phyloP scores from a whole-genome alignment of 306 rosid species.

The Malus asiatica region DNA sequence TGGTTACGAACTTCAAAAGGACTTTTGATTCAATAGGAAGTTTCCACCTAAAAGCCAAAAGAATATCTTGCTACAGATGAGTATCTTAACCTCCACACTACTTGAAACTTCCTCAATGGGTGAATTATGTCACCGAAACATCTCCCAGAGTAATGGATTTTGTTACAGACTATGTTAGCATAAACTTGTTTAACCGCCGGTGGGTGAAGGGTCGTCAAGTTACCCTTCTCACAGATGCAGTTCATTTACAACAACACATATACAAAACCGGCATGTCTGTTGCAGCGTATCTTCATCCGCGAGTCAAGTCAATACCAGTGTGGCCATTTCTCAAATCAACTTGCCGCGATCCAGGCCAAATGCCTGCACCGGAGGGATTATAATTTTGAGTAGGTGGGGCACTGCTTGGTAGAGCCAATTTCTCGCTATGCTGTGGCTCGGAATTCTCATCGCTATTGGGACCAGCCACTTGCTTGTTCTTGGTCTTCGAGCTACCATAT shows the following conservation, averaged over 20 bases:
- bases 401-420: slow-evolving; percentile 43
- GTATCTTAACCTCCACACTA: slow-evolving; percentile 19
- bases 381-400: slow-evolving; percentile 54
- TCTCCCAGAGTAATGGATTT: neutral
- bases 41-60: slow-evolving; percentile 4
- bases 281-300: slow-evolving; percentile 52
- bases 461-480: slow-evolving; percentile 41
- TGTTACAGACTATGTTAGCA: slow-evolving; percentile 43
- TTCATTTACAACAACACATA: slow-evolving; percentile 62
- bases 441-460: slow-evolving; percentile 32
- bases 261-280: slow-evolving; percentile 63
- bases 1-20: neutral
- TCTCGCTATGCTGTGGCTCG: slow-evolving; percentile 42
- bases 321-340: slow-evolving; percentile 49
- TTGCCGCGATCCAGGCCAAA: slow-evolving; percentile 61
- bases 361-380: slow-evolving; percentile 35
- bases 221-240: slow-evolving; percentile 41
- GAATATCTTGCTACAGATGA: slow-evolving; percentile 30
- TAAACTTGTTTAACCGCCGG: slow-evolving; percentile 26
- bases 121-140: slow-evolving; percentile 19
- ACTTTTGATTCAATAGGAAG: neutral
- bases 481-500: slow-evolving; percentile 53
- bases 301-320: slow-evolving; percentile 86
- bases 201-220: slow-evolving; percentile 27
- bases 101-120: slow-evolving; percentile 24